Base-by-base conservation (phyloP, 208 protist species). In the Trypanosoma boissoni region DNA sequence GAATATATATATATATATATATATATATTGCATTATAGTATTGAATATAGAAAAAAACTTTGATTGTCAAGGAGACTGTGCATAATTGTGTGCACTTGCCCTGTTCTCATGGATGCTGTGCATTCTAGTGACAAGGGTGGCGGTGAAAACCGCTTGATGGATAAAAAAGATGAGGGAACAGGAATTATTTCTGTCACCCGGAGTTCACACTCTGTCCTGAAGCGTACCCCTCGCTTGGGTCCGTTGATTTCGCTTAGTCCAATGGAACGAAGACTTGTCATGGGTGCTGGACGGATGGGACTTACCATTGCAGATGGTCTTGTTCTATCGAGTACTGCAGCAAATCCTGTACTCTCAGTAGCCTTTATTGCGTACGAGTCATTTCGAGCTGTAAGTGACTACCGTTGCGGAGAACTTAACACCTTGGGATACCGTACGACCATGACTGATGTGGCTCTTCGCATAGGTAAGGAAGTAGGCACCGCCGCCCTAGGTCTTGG, bases 331-430 rank as follows among this genome's bases (percentile, higher is more conserved):
- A 77, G 72, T 46, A 58, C 68, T 26, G 49, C 77, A 14, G 52
- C 80, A 24, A 83, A 81, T 48, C 83, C 83, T 10, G 58, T 86
- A 34, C 32, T 84, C 41, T 69, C 75, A 34, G 76, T 75, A 16
- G 79, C 71, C 12, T 66, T 91, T 51, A 62, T 79, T 23, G 68
- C 72, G 14, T 86, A 86, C 63, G 79, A 80, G 56, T 80, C 71
- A 3, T 61, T 76, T 44, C 75, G 68, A 29, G 68, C 64, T 3
- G 48, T 84, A 16, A 69, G 74, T 46, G 76, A 78, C 48, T 86
- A 86, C 59, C 74, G 63, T 10, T 53, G 62, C 45, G 79, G 79
- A 27, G 79, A 71, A 18, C 64, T 84, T 27, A 91, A 83, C 48
- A 21, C 59, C 18, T 68, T 91, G 5, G 79, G 78, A 16, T 83